Evolutionary conservation across 2,329 filamentous ascomycete genomes (phyloP).

Genomic region (Beauveria scarabaeidicola): DNA sequence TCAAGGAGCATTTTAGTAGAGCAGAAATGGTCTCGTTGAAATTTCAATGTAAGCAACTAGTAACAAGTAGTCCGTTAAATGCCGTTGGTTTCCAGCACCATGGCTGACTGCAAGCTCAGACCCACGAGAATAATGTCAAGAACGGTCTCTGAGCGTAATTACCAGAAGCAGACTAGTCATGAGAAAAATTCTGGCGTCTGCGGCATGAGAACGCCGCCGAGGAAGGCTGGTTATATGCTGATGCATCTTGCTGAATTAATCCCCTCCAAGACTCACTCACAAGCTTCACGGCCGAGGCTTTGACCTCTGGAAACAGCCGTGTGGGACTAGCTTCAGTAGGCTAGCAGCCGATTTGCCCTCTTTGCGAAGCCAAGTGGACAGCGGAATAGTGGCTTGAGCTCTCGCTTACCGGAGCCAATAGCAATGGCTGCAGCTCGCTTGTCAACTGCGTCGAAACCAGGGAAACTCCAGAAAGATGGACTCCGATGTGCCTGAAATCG

Average conservation of each 20-base stretch:
- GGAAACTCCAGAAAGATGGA: neutral
- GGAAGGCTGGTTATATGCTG: too few relatives aligned
- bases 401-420: constrained; percentile 14
- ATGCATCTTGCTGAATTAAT: too few relatives aligned
- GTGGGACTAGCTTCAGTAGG: neutral
- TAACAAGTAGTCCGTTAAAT: too few relatives aligned
- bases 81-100: too few relatives aligned
- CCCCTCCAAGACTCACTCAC: neutral
- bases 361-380: neutral
- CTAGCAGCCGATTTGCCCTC: neutral
- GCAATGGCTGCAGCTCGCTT: constrained; percentile 8
- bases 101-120: too few relatives aligned
- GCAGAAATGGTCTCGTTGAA: too few relatives aligned
- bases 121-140: too few relatives aligned
- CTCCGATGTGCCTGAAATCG: neutral
- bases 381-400: constrained; percentile 6
- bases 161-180: too few relatives aligned
- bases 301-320: neutral
- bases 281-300: neutral
- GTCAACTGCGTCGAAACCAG: neutral
- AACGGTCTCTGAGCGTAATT: too few relatives aligned
- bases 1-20: too few relatives aligned
- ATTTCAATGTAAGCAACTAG: too few relatives aligned
- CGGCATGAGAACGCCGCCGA: neutral
- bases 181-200: neutral